Evolutionary conservation across 768 basidiomycete species (phyloP).

Genomic region (Boletus eberwhitei): DNA sequence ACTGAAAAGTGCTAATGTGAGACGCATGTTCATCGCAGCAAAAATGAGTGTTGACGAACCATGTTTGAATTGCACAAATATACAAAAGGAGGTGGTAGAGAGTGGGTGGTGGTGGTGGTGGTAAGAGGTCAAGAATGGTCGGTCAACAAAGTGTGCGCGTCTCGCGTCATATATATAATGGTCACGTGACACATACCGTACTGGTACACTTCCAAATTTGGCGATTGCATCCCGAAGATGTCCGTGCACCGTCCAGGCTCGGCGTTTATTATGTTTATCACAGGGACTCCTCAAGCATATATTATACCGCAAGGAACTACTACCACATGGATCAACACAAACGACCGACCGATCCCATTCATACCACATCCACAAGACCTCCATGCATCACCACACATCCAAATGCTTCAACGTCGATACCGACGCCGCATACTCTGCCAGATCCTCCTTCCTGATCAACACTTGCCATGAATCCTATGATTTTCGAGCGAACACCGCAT

Average conservation of each 20-base stretch:
- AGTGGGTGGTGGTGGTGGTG: slow-evolving; percentile 22
- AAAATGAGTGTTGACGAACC: slow-evolving; percentile 17
- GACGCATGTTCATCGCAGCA: neutral
- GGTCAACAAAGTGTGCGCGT: slow-evolving; percentile 32
- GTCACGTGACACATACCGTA: slow-evolving; percentile 26
- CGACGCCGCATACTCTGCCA: slow-evolving; percentile 7
- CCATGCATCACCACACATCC: slow-evolving; percentile 10
- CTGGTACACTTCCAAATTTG: slow-evolving; percentile 14
- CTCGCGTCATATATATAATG: slow-evolving; percentile 33
- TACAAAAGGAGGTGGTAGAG: slow-evolving; percentile 8
- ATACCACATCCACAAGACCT: neutral
- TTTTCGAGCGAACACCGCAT: slow-evolving; percentile 20
- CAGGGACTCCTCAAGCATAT: no score
- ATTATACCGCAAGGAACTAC: no score
- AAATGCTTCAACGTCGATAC: slow-evolving; percentile 20
- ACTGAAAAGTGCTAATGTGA: slow-evolving; percentile 16
- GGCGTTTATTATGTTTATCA: no score
- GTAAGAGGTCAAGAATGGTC: slow-evolving; percentile 29
- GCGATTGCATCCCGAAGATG: slow-evolving; percentile 5
- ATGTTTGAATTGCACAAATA: slow-evolving; percentile 24
- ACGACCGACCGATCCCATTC: no score
- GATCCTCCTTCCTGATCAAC: slow-evolving; percentile 13
- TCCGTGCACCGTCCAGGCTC: no score
- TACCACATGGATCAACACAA: no score
- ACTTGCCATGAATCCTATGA: slow-evolving; percentile 11